Conservation (phyloP, 208 protist species). For the Entamoeba dispar region DNA sequence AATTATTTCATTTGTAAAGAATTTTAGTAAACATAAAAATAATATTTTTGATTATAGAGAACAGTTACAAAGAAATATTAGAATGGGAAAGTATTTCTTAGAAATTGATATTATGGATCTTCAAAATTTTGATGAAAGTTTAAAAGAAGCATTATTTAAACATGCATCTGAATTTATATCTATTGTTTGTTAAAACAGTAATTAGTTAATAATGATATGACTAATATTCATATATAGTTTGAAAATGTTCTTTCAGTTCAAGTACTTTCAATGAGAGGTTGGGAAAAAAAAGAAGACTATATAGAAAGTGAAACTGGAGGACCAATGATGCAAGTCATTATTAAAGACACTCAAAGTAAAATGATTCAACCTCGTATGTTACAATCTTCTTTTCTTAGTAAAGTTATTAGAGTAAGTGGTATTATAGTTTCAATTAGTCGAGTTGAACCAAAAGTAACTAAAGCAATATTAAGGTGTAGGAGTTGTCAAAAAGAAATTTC, state of each 20-base stretch:
- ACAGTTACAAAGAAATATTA: neutral
- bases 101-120: neutral
- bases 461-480: neutral
- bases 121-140: neutral
- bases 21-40: neutral
- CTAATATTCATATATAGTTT: neutral
- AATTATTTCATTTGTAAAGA: neutral
- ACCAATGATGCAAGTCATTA: neutral
- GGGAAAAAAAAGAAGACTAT: neutral
- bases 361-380: neutral
- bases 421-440: neutral
- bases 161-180: neutral
- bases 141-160: neutral
- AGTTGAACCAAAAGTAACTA: neutral
- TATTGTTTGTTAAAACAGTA: neutral
- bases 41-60: neutral
- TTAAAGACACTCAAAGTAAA: neutral
- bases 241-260: neutral
- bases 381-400: neutral
- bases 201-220: no score
- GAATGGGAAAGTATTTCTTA: neutral
- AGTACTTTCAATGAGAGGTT: neutral
- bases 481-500: neutral
- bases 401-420: neutral
- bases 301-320: neutral